Base-by-base conservation (phyloP, 2,329 filamentous ascomycete species). In the Trichophyton schoenleinii region DNA sequence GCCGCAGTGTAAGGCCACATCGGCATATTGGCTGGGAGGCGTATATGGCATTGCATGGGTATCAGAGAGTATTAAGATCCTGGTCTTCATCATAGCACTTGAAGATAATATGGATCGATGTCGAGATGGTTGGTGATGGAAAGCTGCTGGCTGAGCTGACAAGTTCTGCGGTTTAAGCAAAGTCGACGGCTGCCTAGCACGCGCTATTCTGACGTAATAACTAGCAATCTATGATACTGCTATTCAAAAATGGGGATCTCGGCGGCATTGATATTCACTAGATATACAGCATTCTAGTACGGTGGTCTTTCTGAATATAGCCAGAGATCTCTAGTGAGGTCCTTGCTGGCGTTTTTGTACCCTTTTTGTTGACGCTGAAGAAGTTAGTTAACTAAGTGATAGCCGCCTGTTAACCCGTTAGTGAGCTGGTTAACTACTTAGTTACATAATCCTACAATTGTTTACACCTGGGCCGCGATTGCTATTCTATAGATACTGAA, bases 1-100 rank as follows among this genome's bases (percentile, higher is more conserved):
- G 49, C 81, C 81, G 63, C 80, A 82, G 70, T 81, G 79, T 1
- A 82, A 73, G 13, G 72, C 76, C 3, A 82, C 76, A 63, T 84
- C 81, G 34, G 73, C 74, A 15, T 70, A 66, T 1, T 73, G 67
- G 0, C 71, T 63, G 5, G 73, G 70, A 3, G 62, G 59, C 1
- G 25, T 58, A 60, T 73, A 66, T 1, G 65, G 58, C 31, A 64
- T 63, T 11, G 70, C 71, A 63, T 80, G 78, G 0, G 78, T 80
- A 61, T 81, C 78, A 1, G 78, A 80, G 2, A 80, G 62, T 57
- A 80, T 70, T 22, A 80, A 66, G 57, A 80, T 70, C 41, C 69
- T 68, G 0, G 76, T 79, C 18, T 44, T 44, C 52, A 55, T 55
- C 15, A 31, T n/a, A 18, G 6, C 28, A 15, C 25, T 53, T 3